Conservation (phyloP, 768 basidiomycete genomes). For the Vararia minispora region DNA sequence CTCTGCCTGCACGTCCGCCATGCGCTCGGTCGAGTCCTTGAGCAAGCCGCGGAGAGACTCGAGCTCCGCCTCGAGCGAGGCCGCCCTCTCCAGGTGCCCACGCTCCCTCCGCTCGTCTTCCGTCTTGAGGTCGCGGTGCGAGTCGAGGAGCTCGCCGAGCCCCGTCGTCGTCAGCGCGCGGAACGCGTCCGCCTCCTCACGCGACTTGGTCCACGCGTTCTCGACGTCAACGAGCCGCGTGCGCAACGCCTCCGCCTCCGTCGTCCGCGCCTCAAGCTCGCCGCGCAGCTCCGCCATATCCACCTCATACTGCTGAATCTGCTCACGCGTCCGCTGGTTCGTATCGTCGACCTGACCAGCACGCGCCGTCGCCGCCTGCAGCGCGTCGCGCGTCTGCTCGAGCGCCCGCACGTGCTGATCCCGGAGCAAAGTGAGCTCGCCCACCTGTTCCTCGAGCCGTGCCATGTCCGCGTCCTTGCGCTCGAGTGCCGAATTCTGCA, state of each 20-base stretch:
- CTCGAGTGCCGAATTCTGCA: constrained; percentile 62
- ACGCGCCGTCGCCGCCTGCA: constrained; percentile 65
- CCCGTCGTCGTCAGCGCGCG: constrained; percentile 77
- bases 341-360: constrained; percentile 71
- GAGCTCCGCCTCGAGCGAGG: constrained; percentile 70
- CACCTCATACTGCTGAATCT: constrained; percentile 57
- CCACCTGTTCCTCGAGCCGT: constrained; percentile 51
- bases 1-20: constrained; percentile 57
- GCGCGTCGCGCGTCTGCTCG: constrained; percentile 72
- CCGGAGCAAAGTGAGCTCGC: constrained; percentile 55
- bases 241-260: constrained; percentile 63
- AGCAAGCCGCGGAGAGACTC: constrained; percentile 70
- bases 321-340: constrained; percentile 58
- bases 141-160: constrained; percentile 79
- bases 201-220: constrained; percentile 84
- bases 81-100: constrained; percentile 73
- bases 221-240: constrained; percentile 68
- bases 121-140: constrained; percentile 73
- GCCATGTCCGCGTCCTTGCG: constrained; percentile 73
- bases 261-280: constrained; percentile 66
- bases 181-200: constrained; percentile 88
- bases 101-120: constrained; percentile 72
- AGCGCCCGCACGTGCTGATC: constrained; percentile 84
- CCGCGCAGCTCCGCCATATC: constrained; percentile 72
- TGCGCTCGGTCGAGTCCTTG: constrained; percentile 60